A percentile compares a stretch with the other conserved stretches of the same genome.
Evolutionary conservation across 2,329 filamentous ascomycete species (phyloP).

Genomic region (Graphilbum ipis-grandicollis): DNA sequence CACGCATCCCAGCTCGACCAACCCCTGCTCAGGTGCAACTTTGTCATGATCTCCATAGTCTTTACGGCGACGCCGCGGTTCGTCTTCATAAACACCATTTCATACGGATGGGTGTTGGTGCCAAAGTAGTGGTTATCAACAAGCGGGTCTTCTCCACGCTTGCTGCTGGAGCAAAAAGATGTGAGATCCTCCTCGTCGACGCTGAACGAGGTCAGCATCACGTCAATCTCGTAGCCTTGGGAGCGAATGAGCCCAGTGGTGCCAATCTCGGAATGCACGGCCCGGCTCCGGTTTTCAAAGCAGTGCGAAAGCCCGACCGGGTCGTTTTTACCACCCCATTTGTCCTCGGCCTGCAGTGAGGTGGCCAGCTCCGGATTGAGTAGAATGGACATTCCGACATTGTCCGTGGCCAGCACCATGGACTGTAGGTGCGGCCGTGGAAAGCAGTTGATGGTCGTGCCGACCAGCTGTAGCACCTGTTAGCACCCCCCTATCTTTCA

Average conservation of each 20-base stretch:
- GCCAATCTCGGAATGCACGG: slow-evolving; percentile 16
- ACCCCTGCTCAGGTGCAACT: slow-evolving; percentile 18
- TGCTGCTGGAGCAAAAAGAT: slow-evolving; percentile 12
- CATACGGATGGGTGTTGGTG: slow-evolving; percentile 19
- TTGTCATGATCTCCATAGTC: slow-evolving; percentile 13
- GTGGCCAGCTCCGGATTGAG: slow-evolving; percentile 14
- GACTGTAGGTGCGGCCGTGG: slow-evolving; percentile 19
- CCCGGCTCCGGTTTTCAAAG: slow-evolving; percentile 12
- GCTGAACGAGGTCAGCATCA: slow-evolving; percentile 17
- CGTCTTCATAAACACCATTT: slow-evolving; percentile 20
- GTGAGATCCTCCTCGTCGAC: neutral
- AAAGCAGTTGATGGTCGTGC: slow-evolving; percentile 18
- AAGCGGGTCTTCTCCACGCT: slow-evolving; percentile 6
- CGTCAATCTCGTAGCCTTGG: slow-evolving; percentile 17
- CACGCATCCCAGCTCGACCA: too few relatives aligned
- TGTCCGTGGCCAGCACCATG: slow-evolving; percentile 21
- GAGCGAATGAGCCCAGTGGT: slow-evolving; percentile 13
- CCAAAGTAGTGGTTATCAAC: slow-evolving; percentile 15
- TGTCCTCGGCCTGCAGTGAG: slow-evolving; percentile 6
- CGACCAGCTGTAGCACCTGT: slow-evolving; percentile 14
- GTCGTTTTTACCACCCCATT: slow-evolving; percentile 11
- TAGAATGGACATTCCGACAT: slow-evolving; percentile 18
- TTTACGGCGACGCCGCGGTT: slow-evolving; percentile 15
- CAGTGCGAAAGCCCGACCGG: slow-evolving; percentile 15
- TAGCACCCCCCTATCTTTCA: too few relatives aligned